Conservation (phyloP, 2,329 filamentous ascomycete species). For the Arthroderma sp. region DNA sequence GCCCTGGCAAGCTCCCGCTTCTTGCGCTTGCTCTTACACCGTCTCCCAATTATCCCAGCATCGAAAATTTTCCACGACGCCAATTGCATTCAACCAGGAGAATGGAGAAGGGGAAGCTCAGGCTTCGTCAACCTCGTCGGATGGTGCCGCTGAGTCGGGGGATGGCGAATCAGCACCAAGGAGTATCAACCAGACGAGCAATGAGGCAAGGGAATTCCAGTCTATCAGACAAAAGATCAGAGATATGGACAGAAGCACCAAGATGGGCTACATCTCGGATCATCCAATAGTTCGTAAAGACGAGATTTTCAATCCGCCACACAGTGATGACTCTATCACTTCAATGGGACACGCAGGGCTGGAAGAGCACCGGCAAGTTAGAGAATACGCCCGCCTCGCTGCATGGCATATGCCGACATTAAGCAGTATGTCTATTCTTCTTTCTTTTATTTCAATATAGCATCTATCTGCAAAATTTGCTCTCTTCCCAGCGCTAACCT, state of each 20-base stretch:
- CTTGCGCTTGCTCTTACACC: constrained; percentile 2
- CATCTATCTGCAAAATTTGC: background rate
- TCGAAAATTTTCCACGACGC: constrained; percentile 2
- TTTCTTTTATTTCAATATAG: background rate
- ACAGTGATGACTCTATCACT: constrained; percentile 56
- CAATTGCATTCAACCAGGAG: constrained; percentile 22
- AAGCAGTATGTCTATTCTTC: constrained; percentile 50
- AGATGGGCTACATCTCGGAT: constrained; percentile 24
- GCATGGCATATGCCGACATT: constrained; percentile 95
- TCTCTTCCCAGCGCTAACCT: background rate
- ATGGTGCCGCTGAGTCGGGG: constrained; percentile 39
- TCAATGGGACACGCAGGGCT: constrained; percentile 73
- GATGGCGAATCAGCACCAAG: background rate
- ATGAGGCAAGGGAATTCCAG: too few relatives aligned
- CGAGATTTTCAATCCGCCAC: constrained; percentile 35
- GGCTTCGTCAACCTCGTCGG: constrained; percentile 30
- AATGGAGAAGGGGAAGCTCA: constrained; percentile 32
- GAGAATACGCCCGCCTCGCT: constrained; percentile 73
- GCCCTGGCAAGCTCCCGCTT: constrained; percentile 7
- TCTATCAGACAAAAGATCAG: too few relatives aligned
- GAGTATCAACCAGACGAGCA: too few relatives aligned
- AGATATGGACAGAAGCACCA: background rate
- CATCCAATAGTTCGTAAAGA: constrained; percentile 34
- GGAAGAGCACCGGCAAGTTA: constrained; percentile 73
- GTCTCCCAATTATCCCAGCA: constrained; percentile 1